Base-by-base conservation (phyloP, 1,284 basidiomycete genomes). In the Cystobasidium slooffiae region DNA sequence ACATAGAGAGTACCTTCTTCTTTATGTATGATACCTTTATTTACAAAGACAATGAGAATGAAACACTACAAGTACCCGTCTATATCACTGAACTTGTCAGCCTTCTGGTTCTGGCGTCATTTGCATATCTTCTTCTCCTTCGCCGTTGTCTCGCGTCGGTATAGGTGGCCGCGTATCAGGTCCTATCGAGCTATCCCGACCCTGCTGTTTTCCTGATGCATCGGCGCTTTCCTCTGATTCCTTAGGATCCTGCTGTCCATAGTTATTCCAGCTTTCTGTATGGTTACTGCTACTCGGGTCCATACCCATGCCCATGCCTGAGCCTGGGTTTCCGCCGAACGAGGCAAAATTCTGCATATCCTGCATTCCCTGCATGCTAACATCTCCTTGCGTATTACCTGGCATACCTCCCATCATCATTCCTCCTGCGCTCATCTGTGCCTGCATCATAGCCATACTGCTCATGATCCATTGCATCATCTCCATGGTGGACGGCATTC, bases 391-490 rank as follows among this genome's bases (percentile, higher is more conserved):
- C 55, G 5, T 37, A 22, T 22, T 58, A 37, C 31, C 55, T 22
- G 14, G 55, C 59, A 39, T 44, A 39, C 59, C 55, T 31, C 14
- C 24, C 16, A 14, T 7, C 55, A 56, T 44, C 24, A 43, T 37
- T 3, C 59, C 59, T 43, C 18, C 16, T 14, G 22, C 59, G 46
- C 31, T 51, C 61, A 55, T 59, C 24, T 65, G 61, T 7, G 31
- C 62, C 59, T 59, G 70, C 62, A 73, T 73, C 70, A 73, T 73
- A 18, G 41, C 41, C 70, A 73, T 73, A 39, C 63, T 39, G 44
- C 41, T 73, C 70, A 73, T 73, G 20, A 73, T 56, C 62, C 62
- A 73, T n/a, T 59, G 52, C 62, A 73, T 47, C 70, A 74, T 69
- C 56, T 74, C 72, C 67, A 70, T 55, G 18, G 61, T 74, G n/a